Evolutionary conservation across 1,139 yeast genomes (phyloP).

Genomic region (Blastobotrys ciferrii): DNA sequence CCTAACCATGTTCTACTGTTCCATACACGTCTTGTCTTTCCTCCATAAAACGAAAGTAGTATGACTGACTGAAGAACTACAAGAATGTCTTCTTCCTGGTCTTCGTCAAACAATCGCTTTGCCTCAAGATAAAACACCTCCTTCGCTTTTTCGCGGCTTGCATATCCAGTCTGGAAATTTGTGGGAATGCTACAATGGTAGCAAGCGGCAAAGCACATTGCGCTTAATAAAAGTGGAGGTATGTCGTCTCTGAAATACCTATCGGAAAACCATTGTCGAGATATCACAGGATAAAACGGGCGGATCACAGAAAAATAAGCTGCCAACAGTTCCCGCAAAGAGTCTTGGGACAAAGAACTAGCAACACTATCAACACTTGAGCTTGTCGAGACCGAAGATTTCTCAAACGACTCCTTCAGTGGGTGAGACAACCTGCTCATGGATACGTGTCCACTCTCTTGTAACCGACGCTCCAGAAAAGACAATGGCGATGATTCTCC

Average conservation of each 20-base stretch:
- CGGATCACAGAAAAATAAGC: slow-evolving; percentile 16
- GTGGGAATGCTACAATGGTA: slow-evolving; percentile 18
- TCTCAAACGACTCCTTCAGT: too few relatives aligned
- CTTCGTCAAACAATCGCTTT: slow-evolving; percentile 14
- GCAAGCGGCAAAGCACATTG: slow-evolving; percentile 21
- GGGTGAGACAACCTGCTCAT: slow-evolving; percentile 9
- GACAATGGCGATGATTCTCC: slow-evolving; percentile 21
- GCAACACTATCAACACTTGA: background rate
- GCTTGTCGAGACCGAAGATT: too few relatives aligned
- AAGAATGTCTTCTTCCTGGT: slow-evolving; percentile 15
- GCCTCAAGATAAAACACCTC: slow-evolving; percentile 16
- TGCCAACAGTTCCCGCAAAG: slow-evolving; percentile 14
- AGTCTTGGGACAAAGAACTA: background rate
- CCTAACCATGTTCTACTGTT: slow-evolving; percentile 19
- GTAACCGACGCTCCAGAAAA: slow-evolving; percentile 15
- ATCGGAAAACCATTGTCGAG: slow-evolving; percentile 18
- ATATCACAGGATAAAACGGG: slow-evolving; percentile 20
- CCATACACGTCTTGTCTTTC: slow-evolving; percentile 19
- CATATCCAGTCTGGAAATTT: slow-evolving; percentile 14
- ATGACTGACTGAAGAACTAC: slow-evolving; percentile 15
- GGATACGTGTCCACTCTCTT: slow-evolving; percentile 20
- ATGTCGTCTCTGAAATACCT: slow-evolving; percentile 9
- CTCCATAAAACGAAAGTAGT: slow-evolving; percentile 19
- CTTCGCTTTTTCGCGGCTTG: slow-evolving; percentile 16
- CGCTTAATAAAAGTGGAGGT: slow-evolving; percentile 16